Percentiles rank a stretch among this genome's conserved stretches.
Evolutionary conservation across 2,329 filamentous ascomycete species (phyloP).

Genomic region (Leptosphaerulina australis): DNA sequence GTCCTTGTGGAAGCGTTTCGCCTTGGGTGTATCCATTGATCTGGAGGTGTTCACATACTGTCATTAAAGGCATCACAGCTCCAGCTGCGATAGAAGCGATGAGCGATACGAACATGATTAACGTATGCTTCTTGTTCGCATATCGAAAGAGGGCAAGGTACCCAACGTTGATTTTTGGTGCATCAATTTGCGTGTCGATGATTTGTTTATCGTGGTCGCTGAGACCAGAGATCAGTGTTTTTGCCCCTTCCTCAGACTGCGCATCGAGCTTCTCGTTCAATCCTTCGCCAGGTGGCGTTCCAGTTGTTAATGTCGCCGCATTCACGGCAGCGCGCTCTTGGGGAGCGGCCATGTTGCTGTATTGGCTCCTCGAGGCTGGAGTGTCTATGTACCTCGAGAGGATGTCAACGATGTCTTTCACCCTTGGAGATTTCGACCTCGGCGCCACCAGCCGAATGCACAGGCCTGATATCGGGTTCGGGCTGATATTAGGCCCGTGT

Average conservation of each 20-base stretch:
- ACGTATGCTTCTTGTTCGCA: conserved; percentile 49
- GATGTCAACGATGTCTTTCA: conserved; percentile 9
- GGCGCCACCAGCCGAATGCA: conserved; percentile 13
- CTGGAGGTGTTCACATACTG: conserved; percentile 47
- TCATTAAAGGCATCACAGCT: conserved; percentile 77
- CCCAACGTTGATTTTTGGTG: conserved; percentile 51
- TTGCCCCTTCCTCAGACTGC: conserved; percentile 27
- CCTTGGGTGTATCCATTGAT: neutral
- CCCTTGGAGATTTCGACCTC: conserved; percentile 16
- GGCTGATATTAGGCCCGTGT: conserved; percentile 10
- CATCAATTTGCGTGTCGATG: conserved; percentile 50
- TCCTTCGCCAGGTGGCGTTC: conserved; percentile 16
- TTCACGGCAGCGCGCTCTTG: conserved; percentile 16
- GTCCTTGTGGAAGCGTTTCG: neutral
- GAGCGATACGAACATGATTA: conserved; percentile 58
- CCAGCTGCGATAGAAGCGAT: conserved; percentile 73
- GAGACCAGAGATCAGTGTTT: conserved; percentile 31
- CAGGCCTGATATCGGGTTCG: conserved; percentile 5
- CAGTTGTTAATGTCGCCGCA: conserved; percentile 6
- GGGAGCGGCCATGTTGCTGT: conserved; percentile 14
- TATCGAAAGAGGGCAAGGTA: conserved; percentile 57
- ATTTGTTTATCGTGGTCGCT: conserved; percentile 44
- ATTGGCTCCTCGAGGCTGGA: conserved; percentile 8
- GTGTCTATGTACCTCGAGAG: conserved; percentile 8
- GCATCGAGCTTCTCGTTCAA: conserved; percentile 35